These are phyloP conservation scores for Malassezia equina DNA, from an alignment of 1,284 basidiomycete genomes.

Conservation along the genomic window DNA sequence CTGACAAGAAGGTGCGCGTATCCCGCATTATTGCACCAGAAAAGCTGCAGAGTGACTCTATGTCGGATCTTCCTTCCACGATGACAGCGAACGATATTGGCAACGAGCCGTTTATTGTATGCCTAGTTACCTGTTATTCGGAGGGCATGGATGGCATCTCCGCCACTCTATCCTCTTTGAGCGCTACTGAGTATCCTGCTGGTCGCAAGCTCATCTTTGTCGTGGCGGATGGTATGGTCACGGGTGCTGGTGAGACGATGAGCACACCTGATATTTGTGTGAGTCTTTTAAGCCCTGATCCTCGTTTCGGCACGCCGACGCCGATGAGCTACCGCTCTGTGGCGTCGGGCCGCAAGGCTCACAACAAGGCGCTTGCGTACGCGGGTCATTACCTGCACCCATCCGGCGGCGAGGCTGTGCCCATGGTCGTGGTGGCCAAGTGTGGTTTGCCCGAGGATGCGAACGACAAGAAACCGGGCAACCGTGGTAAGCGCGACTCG, in stretches of 20 bases:
- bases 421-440: constrained; percentile 92
- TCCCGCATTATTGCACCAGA: constrained; percentile 73
- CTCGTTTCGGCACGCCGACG: constrained; percentile 85
- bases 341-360: constrained; percentile 72
- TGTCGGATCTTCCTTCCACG: constrained; percentile 13
- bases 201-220: constrained; percentile 82
- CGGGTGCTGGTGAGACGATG: constrained; percentile 83
- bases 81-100: constrained; percentile 34
- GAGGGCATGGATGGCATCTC: constrained; percentile 86
- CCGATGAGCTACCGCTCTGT: constrained; percentile 92
- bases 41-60: background rate
- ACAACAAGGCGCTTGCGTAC: constrained; percentile 96
- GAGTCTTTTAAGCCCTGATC: constrained; percentile 78
- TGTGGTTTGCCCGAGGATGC: constrained; percentile 70
- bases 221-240: constrained; percentile 98
- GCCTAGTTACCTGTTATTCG: constrained; percentile 93
- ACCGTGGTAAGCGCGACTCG: constrained; percentile 95
- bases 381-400: constrained; percentile 78
- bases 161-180: constrained; percentile 85
- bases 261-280: constrained; percentile 97
- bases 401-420: constrained; percentile 69
- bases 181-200: constrained; percentile 80
- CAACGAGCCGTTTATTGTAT: constrained; percentile 77
- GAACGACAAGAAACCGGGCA: constrained; percentile 84
- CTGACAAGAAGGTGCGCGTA: constrained; percentile 62